Conservation (phyloP, 2,329 filamentous ascomycete species). For the Arthrobotrys pseudoclavata region DNA sequence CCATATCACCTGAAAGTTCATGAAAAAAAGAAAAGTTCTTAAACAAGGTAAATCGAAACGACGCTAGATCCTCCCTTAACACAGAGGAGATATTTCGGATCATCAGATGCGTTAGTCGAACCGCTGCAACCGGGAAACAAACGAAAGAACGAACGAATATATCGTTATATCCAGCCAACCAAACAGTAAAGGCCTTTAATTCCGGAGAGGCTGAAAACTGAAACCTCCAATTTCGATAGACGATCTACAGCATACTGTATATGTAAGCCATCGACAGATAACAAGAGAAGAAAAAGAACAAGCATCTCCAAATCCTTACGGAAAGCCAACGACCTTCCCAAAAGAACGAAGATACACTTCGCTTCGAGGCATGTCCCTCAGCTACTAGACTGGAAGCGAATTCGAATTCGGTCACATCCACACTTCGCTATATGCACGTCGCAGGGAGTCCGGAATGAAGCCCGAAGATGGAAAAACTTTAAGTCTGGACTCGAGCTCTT, state of each 20-base stretch:
- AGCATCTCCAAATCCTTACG: slow-evolving; percentile 8
- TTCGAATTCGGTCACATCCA: not conserved
- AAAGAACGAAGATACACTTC: slow-evolving; percentile 24
- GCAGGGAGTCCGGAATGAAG: slow-evolving; percentile 20
- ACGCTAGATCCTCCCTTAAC: slow-evolving; percentile 24
- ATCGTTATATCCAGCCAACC: slow-evolving; percentile 9
- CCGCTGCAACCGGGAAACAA: too few species aligned
- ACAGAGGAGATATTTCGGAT: slow-evolving; percentile 38
- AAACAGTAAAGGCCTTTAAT: slow-evolving; percentile 5
- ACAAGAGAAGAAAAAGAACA: not conserved
- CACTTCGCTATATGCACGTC: not conserved
- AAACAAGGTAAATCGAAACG: too few species aligned
- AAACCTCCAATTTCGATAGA: slow-evolving; percentile 15
- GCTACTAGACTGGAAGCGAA: slow-evolving; percentile 28
- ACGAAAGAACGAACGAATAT: not conserved
- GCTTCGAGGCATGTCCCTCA: slow-evolving; percentile 56
- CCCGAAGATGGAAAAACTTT: slow-evolving; percentile 10
- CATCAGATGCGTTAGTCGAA: too few species aligned
- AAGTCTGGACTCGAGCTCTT: not conserved
- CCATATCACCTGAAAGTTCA: not conserved
- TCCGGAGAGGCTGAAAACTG: slow-evolving; percentile 20
- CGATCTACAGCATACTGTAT: not conserved
- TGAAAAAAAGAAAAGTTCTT: slow-evolving; percentile 1
- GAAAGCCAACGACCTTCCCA: slow-evolving; percentile 14
- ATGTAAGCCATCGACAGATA: slow-evolving; percentile 4